Percentiles rank a stretch among this genome's conserved stretches.
These are phyloP conservation scores for Tolypocladium inflatum DNA, from an alignment of 2,329 filamentous ascomycete genomes.

Conservation along the genomic window DNA sequence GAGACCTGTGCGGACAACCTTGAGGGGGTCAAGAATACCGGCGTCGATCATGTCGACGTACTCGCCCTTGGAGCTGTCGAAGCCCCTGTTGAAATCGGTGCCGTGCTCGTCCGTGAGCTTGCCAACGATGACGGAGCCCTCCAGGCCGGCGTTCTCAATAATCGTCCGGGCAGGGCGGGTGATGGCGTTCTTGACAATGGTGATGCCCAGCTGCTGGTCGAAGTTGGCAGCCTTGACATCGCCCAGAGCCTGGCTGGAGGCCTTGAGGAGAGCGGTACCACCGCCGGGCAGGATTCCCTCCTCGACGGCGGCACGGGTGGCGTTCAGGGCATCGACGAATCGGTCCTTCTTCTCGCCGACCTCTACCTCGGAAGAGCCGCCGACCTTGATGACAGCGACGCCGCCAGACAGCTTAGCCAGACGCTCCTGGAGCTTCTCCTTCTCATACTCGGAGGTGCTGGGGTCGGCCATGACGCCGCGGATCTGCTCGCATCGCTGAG, in stretches of 20 bases:
- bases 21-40: slow-evolving; percentile 98
- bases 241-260: slow-evolving; percentile 76
- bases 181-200: slow-evolving; percentile 96
- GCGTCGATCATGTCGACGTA: slow-evolving; percentile 97
- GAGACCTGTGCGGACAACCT: slow-evolving; percentile 95
- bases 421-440: slow-evolving; percentile 99
- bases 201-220: slow-evolving; percentile 97
- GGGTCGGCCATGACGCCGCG: slow-evolving; percentile 92
- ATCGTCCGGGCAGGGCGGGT: slow-evolving; percentile 90
- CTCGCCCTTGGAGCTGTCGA: slow-evolving; percentile 92
- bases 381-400: slow-evolving; percentile 99
- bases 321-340: slow-evolving; percentile 96
- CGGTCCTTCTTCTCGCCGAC: slow-evolving; percentile 99
- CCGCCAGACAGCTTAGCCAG: slow-evolving; percentile 98
- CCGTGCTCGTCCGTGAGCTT: slow-evolving; percentile 95
- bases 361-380: slow-evolving; percentile 94
- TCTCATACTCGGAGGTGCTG: slow-evolving; percentile 96
- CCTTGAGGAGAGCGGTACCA: slow-evolving; percentile 97
- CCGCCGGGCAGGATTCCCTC: slow-evolving; percentile 98
- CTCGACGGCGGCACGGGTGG: slow-evolving; percentile 95
- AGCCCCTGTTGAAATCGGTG: slow-evolving; percentile 94
- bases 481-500: slow-evolving; percentile 98
- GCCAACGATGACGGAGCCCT: slow-evolving; percentile 92
- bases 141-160: slow-evolving; percentile 93
- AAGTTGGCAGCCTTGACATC: slow-evolving; percentile 88